phyloP scores from a whole-genome alignment of 148 eudicot species.

The Nyssa sinensis region DNA sequence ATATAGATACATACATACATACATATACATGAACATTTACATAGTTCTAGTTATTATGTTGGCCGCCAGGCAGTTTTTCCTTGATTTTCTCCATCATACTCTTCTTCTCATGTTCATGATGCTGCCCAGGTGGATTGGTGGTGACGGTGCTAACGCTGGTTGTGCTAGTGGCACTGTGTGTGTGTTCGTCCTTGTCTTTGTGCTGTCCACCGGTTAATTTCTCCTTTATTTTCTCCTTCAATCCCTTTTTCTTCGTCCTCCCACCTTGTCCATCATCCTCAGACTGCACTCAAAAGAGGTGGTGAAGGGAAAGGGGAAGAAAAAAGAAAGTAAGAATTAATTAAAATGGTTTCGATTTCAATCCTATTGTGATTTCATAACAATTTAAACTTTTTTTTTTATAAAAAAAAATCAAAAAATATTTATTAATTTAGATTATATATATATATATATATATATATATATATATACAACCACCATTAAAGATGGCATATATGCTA shows the following conservation, averaged over 20 bases:
- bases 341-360: no score
- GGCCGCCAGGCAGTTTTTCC: conserved; percentile 74
- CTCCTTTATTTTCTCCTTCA: conserved; percentile 66
- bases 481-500: not conserved
- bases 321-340: no score
- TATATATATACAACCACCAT: not conserved
- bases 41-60: conserved; percentile 10
- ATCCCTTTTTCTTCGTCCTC: conserved; percentile 59
- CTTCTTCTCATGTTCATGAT: conserved; percentile 58
- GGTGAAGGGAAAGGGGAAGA: no score
- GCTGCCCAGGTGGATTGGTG: not conserved
- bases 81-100: conserved; percentile 60
- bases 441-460: no score
- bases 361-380: no score
- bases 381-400: no score
- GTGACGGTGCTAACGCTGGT: no score
- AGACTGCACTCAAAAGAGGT: no score
- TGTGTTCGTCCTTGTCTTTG: conserved; percentile 30
- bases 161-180: conserved; percentile 15
- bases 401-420: no score
- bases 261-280: conserved; percentile 58
- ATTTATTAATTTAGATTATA: no score
- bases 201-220: conserved; percentile 45
- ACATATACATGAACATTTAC: no score
- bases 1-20: not conserved